These are phyloP conservation scores for Zychaea mexicana DNA, from an alignment of 371 early-diverging fungal genomes.

Conservation along the genomic window DNA sequence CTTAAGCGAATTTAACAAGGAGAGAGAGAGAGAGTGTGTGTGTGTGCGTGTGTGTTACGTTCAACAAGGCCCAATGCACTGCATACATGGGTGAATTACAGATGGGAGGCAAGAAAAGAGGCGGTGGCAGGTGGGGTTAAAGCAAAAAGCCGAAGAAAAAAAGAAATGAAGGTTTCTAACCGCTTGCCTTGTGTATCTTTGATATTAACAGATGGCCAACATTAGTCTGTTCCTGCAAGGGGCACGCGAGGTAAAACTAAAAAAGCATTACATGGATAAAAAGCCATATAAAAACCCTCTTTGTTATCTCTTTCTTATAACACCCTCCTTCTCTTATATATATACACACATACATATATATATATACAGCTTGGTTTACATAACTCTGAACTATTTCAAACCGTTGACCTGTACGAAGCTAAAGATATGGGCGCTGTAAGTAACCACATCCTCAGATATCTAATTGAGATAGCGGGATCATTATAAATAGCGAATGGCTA, in stretches of 20 bases:
- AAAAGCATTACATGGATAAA: not conserved
- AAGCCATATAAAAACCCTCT: not conserved
- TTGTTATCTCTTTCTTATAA: constrained; percentile 5
- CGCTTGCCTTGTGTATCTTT: not conserved
- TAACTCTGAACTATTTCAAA: constrained; percentile 83
- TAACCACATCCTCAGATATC: not conserved
- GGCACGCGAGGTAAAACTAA: constrained; percentile 47
- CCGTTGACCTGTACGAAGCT: constrained; percentile 87
- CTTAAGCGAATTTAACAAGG: no score
- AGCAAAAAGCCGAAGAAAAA: no score
- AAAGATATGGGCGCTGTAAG: constrained; percentile 79
- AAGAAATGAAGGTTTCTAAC: not conserved
- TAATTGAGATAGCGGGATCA: no score
- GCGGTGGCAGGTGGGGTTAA: no score
- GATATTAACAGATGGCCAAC: constrained; percentile 78
- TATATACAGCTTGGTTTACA: constrained; percentile 60
- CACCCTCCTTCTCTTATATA: not conserved
- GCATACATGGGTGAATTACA: no score
- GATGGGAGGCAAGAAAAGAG: no score
- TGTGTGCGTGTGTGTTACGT: no score
- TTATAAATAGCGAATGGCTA: no score
- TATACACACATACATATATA: not conserved
- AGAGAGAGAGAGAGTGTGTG: no score
- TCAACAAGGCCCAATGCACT: no score
- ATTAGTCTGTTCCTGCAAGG: constrained; percentile 67